phyloP scores from a whole-genome alignment of 805 yeast species.

The Pichia scutulata region DNA sequence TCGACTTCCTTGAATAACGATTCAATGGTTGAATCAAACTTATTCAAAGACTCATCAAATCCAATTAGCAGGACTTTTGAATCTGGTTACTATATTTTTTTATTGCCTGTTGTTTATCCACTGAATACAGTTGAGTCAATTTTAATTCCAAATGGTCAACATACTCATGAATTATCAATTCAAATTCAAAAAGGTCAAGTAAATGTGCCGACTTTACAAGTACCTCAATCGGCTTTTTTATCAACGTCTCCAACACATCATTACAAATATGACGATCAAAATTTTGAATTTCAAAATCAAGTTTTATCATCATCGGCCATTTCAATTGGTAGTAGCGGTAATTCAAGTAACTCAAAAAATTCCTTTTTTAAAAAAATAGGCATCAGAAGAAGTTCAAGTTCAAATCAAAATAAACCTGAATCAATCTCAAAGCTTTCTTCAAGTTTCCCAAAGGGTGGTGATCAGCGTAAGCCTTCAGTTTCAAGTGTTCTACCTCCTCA shows the following conservation, averaged over 20 bases:
- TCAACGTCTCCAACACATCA: constrained; percentile 30
- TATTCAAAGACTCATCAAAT: constrained; percentile 10
- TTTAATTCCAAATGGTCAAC: constrained; percentile 41
- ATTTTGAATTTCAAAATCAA: constrained; percentile 1
- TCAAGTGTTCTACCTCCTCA: background rate
- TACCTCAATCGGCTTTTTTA: constrained; percentile 26
- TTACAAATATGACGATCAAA: constrained; percentile 17
- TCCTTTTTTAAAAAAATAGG: constrained; percentile 22
- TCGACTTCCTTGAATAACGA: constrained; percentile 5
- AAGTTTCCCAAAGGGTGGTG: background rate
- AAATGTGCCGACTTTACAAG: constrained; percentile 22
- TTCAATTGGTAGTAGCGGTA: background rate
- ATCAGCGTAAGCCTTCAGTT: background rate
- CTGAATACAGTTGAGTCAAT: constrained; percentile 57
- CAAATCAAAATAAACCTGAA: constrained; percentile 9
- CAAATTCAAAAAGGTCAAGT: constrained; percentile 30
- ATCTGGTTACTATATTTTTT: constrained; percentile 66
- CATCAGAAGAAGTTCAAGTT: constrained; percentile 11
- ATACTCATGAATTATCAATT: constrained; percentile 36
- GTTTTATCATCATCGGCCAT: background rate
- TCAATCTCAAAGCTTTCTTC: constrained; percentile 5
- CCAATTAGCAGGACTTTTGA: constrained; percentile 24
- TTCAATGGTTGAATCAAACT: constrained; percentile 8
- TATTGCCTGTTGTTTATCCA: constrained; percentile 57
- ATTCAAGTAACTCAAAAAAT: constrained; percentile 6